A percentile compares a stretch with the other conserved stretches of the same genome.
These are phyloP conservation scores for Adiantum capillusveneris DNA, from an alignment of 75 land plant genomes.

Conservation along the genomic window DNA sequence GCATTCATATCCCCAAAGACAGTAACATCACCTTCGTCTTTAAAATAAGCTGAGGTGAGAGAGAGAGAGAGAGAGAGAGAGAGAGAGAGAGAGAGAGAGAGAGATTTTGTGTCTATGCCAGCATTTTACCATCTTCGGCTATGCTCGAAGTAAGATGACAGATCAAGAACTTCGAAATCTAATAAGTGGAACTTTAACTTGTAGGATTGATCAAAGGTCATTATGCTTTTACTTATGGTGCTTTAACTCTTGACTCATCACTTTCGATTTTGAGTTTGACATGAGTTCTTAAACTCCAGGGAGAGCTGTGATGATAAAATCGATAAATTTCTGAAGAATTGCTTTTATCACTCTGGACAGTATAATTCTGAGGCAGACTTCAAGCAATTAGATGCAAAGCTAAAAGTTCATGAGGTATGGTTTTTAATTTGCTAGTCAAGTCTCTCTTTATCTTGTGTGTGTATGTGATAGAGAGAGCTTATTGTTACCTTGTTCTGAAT, in stretches of 20 bases:
- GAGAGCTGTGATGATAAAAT: conserved; percentile 81
- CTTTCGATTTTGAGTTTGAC: not conserved
- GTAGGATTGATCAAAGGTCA: conserved; percentile 88
- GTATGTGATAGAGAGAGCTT: too few species aligned
- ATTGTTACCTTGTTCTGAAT: too few species aligned
- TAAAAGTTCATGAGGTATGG: conserved; percentile 72
- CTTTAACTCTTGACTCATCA: not conserved
- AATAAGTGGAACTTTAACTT: conserved; percentile 80
- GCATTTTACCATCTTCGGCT: conserved; percentile 87
- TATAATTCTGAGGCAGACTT: conserved; percentile 75
- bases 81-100: too few species aligned
- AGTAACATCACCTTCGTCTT: too few species aligned
- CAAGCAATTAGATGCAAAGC: conserved; percentile 45
- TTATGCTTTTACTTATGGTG: not conserved
- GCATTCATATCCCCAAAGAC: too few species aligned
- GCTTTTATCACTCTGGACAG: conserved; percentile 83
- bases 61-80: too few species aligned
- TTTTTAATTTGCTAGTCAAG: not conserved
- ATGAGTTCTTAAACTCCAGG: conserved; percentile 17
- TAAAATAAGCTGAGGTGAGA: too few species aligned
- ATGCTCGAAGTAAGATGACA: conserved; percentile 86
- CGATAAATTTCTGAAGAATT: conserved; percentile 55
- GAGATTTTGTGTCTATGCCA: conserved; percentile 8
- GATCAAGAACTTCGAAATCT: conserved; percentile 76
- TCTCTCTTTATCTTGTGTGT: too few species aligned